Evolutionary conservation across 2,329 filamentous ascomycete species (phyloP).

Genomic region (Passalora sequoiae): DNA sequence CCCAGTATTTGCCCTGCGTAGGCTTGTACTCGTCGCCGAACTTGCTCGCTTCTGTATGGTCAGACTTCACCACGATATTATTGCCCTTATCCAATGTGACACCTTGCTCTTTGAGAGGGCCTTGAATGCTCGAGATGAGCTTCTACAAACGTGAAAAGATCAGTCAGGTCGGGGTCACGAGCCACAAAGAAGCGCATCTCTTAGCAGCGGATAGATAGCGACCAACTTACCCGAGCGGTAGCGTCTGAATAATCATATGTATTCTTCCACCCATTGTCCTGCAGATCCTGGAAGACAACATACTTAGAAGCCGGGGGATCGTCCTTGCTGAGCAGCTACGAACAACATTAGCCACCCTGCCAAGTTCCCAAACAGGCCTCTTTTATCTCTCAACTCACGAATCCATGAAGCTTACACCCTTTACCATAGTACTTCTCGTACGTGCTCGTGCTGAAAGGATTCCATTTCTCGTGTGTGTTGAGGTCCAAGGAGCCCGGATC

Average conservation of each 20-base stretch:
- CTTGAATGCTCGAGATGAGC: slow-evolving; percentile 1
- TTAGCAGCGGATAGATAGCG: too few species aligned
- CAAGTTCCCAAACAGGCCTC: too few species aligned
- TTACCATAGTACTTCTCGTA: slow-evolving; percentile 7
- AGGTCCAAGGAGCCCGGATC: neutral
- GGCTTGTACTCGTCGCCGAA: neutral
- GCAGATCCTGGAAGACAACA: neutral
- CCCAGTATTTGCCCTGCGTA: slow-evolving; percentile 8
- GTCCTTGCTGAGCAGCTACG: slow-evolving; percentile 1
- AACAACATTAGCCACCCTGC: too few species aligned
- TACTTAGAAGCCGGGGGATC: neutral
- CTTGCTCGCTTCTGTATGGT: neutral
- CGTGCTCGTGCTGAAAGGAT: neutral
- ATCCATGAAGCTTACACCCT: slow-evolving; percentile 10
- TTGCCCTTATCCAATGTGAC: slow-evolving; percentile 2
- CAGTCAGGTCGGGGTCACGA: too few species aligned
- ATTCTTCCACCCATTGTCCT: slow-evolving; percentile 5
- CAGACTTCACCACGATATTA: slow-evolving; percentile 6
- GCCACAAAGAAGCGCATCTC: too few species aligned
- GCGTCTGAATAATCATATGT: neutral
- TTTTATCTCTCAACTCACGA: too few species aligned
- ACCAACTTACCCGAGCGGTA: too few species aligned
- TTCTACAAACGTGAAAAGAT: too few species aligned
- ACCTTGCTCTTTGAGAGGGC: slow-evolving; percentile 1
- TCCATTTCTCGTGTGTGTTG: neutral